Percentiles rank a stretch among this genome's conserved stretches.
phyloP scores from a whole-genome alignment of 352 stramenopile genomes.

The Pythium coloratum region DNA sequence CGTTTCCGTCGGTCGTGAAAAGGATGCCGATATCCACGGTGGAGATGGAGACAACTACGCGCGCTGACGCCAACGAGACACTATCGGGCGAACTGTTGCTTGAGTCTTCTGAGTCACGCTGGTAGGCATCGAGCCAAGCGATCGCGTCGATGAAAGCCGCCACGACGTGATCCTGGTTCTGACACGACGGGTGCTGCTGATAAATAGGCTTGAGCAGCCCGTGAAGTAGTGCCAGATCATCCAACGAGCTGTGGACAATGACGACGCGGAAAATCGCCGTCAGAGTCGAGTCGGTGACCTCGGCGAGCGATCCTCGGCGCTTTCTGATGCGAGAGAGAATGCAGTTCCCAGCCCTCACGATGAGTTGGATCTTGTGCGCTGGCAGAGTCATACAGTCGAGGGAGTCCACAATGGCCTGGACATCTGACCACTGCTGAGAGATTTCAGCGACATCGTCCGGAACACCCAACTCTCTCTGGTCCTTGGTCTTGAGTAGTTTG shows the following conservation, averaged over 20 bases:
- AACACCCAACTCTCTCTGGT: constrained; percentile 64
- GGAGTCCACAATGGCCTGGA: constrained; percentile 52
- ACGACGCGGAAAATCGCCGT: constrained; percentile 70
- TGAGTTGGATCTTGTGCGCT: constrained; percentile 82
- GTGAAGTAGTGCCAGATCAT: constrained; percentile 51
- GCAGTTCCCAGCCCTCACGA: constrained; percentile 51
- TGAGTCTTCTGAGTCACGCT: constrained; percentile 27
- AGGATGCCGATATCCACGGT: constrained; percentile 84
- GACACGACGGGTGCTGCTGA: constrained; percentile 64
- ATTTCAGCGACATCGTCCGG: constrained; percentile 55
- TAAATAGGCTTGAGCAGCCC: constrained; percentile 65
- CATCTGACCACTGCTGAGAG: constrained; percentile 55
- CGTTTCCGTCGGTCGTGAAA: constrained; percentile 76
- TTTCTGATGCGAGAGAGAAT: constrained; percentile 53
- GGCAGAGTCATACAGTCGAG: constrained; percentile 79
- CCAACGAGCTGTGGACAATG: constrained; percentile 58
- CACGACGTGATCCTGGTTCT: constrained; percentile 62
- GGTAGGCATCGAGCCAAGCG: constrained; percentile 73
- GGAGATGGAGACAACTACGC: constrained; percentile 75
- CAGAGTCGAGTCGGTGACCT: constrained; percentile 61
- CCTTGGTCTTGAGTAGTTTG: constrained; percentile 59
- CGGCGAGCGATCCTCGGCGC: constrained; percentile 56
- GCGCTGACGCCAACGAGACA: constrained; percentile 51
- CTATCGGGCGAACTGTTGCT: constrained; percentile 18
- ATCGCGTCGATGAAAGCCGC: constrained; percentile 73